These are phyloP conservation scores for Solanum paucissectum DNA, from an alignment of 257 asterid species.

Conservation along the genomic window DNA sequence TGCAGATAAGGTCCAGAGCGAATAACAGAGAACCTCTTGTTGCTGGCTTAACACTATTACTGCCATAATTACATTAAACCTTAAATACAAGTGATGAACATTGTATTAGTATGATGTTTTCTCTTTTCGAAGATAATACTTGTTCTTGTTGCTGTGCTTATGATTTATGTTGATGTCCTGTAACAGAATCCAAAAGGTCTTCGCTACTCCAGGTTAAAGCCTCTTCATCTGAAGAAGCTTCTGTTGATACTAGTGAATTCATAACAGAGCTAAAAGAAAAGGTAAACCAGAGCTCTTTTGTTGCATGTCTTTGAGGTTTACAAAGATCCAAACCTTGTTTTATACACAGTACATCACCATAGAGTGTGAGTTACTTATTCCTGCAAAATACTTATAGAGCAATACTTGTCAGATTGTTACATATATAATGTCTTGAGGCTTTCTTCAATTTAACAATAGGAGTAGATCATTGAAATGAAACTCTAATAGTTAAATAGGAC, in stretches of 20 bases:
- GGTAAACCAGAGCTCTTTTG: conserved; percentile 22
- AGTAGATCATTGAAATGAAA: not conserved
- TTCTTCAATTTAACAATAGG: not conserved
- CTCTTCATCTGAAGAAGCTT: conserved; percentile 66
- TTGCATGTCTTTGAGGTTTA: not conserved
- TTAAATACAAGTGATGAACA: not conserved
- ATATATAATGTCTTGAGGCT: not conserved
- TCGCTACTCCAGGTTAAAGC: conserved; percentile 50
- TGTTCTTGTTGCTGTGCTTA: not conserved
- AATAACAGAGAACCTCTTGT: not conserved
- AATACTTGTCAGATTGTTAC: not conserved
- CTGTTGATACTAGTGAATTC: conserved; percentile 48
- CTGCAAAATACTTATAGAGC: not conserved
- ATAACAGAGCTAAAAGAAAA: conserved; percentile 66
- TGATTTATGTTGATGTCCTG: conserved; percentile 1
- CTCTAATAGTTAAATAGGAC: not conserved
- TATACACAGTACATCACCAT: not conserved
- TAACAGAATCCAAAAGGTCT: conserved; percentile 49
- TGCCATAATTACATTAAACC: not conserved
- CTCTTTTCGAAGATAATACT: not conserved
- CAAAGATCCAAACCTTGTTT: not conserved
- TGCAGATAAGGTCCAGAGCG: not conserved
- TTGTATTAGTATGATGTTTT: not conserved
- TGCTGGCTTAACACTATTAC: not conserved
- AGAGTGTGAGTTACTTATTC: not conserved